phyloP scores from a whole-genome alignment of 2,329 filamentous ascomycete genomes.

The Mycosphaerelloides madeirae region DNA sequence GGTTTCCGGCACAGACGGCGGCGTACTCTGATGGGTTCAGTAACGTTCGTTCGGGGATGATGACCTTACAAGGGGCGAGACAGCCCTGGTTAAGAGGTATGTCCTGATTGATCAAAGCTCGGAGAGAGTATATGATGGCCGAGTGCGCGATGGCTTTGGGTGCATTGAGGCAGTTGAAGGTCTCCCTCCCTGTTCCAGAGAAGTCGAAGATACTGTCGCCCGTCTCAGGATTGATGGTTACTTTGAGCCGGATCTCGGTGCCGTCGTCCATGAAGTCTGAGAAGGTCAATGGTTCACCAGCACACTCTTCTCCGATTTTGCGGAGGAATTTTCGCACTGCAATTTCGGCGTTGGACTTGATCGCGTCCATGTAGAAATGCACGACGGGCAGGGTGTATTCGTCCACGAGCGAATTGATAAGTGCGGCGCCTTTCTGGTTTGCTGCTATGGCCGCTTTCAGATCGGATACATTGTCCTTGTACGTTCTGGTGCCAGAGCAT shows the following conservation, averaged over 20 bases:
- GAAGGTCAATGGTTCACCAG: conserved; percentile 22
- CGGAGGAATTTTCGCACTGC: conserved; percentile 32
- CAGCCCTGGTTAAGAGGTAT: conserved; percentile 50
- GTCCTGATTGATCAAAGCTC: conserved; percentile 29
- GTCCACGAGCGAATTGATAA: conserved; percentile 35
- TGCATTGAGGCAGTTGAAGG: conserved; percentile 34
- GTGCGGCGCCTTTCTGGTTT: conserved; percentile 33
- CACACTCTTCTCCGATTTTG: conserved; percentile 12
- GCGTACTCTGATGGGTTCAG: conserved; percentile 27
- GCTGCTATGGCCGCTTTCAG: conserved; percentile 35
- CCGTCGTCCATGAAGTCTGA: conserved; percentile 42
- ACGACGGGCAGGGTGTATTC: conserved; percentile 35
- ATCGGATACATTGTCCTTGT: conserved; percentile 35
- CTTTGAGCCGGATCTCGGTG: conserved; percentile 31
- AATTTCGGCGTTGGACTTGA: conserved; percentile 34
- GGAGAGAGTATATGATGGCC: conserved; percentile 33
- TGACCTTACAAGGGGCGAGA: conserved; percentile 26
- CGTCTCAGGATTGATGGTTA: conserved; percentile 31
- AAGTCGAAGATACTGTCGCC: conserved; percentile 39
- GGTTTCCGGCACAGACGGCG: conserved; percentile 31
- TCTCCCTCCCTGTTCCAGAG: conserved; percentile 36
- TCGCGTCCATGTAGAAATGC: conserved; percentile 40
- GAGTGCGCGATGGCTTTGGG: conserved; percentile 37
- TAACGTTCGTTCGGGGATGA: conserved; percentile 27
- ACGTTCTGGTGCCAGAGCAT: conserved; percentile 30